These are phyloP conservation scores for Ustilago hordei DNA, from an alignment of 1,284 basidiomycete species.

Conservation along the genomic window DNA sequence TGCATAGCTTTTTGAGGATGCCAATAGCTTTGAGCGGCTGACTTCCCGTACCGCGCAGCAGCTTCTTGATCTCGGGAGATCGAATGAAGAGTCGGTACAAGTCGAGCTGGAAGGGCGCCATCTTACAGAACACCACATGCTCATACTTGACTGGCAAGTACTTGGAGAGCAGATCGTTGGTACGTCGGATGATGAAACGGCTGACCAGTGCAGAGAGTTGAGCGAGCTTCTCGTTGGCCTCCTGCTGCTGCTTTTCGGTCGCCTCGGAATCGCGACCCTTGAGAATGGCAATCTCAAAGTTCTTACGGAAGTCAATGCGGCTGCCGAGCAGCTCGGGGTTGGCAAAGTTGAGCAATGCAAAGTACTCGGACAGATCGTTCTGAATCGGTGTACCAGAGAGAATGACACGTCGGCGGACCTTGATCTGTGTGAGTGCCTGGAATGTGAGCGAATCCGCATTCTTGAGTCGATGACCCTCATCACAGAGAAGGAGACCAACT, in stretches of 20 bases:
- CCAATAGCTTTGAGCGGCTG: conserved; percentile 98
- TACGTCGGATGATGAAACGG: conserved; percentile 96
- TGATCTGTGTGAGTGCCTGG: conserved; percentile 83
- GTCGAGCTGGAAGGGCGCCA: conserved; percentile 87
- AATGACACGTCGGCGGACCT: conserved; percentile 94
- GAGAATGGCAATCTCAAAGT: conserved; percentile 94
- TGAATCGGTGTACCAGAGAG: conserved; percentile 97
- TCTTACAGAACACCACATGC: conserved; percentile 95
- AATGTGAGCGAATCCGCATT: conserved; percentile 84
- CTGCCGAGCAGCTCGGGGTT: conserved; percentile 95
- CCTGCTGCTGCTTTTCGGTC: conserved; percentile 82
- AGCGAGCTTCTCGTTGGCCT: conserved; percentile 90
- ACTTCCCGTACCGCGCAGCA: conserved; percentile 88
- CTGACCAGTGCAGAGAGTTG: conserved; percentile 90
- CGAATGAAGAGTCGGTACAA: conserved; percentile 93
- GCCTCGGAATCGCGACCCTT: conserved; percentile 93
- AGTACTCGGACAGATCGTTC: conserved; percentile 97
- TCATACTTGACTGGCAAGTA: conserved; percentile 99
- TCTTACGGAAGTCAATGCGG: conserved; percentile 92
- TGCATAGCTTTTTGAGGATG: conserved; percentile 95
- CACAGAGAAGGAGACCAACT: conserved; percentile 91
- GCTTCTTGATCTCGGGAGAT: conserved; percentile 91
- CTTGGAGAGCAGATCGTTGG: conserved; percentile 96
- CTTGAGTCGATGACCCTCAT: conserved; percentile 97
- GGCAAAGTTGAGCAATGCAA: conserved; percentile 94